Percentiles rank a stretch among this genome's conserved stretches.
Conservation (phyloP, 2,329 filamentous ascomycete species). For the Uncinocarpus reesii region DNA sequence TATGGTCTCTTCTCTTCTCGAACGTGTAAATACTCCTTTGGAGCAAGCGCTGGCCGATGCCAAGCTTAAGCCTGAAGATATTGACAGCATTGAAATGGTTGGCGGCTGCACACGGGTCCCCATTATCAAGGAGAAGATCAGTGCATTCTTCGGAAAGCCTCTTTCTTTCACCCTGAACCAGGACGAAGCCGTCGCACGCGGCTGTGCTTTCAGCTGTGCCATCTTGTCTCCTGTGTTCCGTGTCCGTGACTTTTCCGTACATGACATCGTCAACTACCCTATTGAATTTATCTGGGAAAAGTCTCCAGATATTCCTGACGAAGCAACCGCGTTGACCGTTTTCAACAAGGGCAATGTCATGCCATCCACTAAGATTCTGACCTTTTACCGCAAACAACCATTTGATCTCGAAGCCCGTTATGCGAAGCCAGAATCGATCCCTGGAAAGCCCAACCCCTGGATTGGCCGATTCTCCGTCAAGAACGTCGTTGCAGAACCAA, state of each 20-base stretch:
- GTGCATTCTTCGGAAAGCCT: constrained; percentile 80
- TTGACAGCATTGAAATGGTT: constrained; percentile 85
- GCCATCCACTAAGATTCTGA: constrained; percentile 97
- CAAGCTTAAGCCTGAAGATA: constrained; percentile 81
- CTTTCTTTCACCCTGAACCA: constrained; percentile 97
- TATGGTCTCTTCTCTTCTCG: constrained; percentile 73
- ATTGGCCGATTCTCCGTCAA: constrained; percentile 98
- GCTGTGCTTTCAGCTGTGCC: constrained; percentile 93
- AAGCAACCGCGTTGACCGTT: constrained; percentile 92
- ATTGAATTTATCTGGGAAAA: constrained; percentile 99
- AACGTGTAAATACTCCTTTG: constrained; percentile 60
- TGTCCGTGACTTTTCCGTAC: constrained; percentile 92
- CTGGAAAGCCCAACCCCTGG: constrained; percentile 85
- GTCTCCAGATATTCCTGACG: constrained; percentile 92
- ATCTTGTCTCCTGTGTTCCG: constrained; percentile 96
- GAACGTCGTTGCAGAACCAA: constrained; percentile 83
- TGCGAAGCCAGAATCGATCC: constrained; percentile 72
- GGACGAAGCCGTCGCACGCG: constrained; percentile 91
- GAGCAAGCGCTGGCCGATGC: constrained; percentile 92
- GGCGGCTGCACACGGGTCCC: constrained; percentile 93
- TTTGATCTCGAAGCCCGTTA: constrained; percentile 96
- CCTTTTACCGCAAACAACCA: constrained; percentile 95
- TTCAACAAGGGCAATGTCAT: constrained; percentile 96
- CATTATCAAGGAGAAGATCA: constrained; percentile 78
- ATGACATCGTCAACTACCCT: constrained; percentile 96